Evolutionary conservation across 768 basidiomycete species (phyloP), one percentile per base, ranked within the genome.

Genomic region (Lentinula aciculospora): DNA sequence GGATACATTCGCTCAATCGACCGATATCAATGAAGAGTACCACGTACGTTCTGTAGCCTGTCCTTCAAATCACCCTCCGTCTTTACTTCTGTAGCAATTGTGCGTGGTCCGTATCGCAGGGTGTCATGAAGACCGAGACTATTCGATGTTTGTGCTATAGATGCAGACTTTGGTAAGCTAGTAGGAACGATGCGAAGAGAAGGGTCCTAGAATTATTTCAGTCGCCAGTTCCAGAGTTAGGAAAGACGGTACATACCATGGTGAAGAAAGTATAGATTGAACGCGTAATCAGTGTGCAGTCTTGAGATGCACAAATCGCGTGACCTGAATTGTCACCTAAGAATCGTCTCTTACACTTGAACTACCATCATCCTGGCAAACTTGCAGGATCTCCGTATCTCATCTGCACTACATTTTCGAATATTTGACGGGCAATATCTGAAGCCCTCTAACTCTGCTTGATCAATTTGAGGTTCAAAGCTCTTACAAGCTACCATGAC

Each of bases 111-210:
- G 72, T 95, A 85, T 53, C 83, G 80, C 56, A 99, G 80, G 3
- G 91, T 84, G 69, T 98, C 94, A 69, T 97, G 96, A 1, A 94
- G 77, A 39, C 94, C 95, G 55, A 92, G 74, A 61, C 79, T 79
- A 71, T 88, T 89, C 53, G 83, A 80, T 5, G 85, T 92, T 68
- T 85, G 79, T 59, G 80, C 71, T 46, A 89, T 67, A 4, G 89
- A 83, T 2, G 87, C 89, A 12, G 80, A 73, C 70, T 87, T 85
- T 50, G 78, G 66, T 40, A 71, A 66, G 54, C 67, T 64, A 5
- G 77, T 70, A 15, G 92, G 92, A 1, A 88, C 82, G 61, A 93
- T 72, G 63, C 83, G 81, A 57, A 84, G 71, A 32, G 88, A 83
- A 13, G 79, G 68, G 47, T 80, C 74, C 77, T 78, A 21, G 15